Evolutionary conservation across 2,329 filamentous ascomycete species (phyloP), one percentile per base, ranked within the genome.

Genomic region (Juglanconis juglandina): DNA sequence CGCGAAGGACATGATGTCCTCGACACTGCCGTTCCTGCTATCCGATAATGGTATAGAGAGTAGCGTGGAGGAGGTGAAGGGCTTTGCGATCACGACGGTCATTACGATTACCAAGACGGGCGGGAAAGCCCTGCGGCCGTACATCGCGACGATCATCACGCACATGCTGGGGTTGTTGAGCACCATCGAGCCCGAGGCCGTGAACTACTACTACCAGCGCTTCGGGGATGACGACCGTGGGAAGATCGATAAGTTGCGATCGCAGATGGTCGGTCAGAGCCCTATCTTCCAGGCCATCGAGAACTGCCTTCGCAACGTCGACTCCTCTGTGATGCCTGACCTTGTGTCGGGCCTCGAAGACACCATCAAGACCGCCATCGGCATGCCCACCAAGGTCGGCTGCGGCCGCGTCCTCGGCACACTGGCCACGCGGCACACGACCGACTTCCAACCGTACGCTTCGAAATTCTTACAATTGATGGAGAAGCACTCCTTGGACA

Each of bases 261-360:
- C 95, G 13, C 87, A 85, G 44, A 90, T 87, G 71, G 91, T 97
- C 35, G 90, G 92, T 34, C 86, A 86, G 56, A 96, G 92, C 14
- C 94, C 95, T 0, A 87, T 99, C 65, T 96, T 93, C 69, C 93
- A 97, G 72, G 92, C 92, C 1, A 92, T 98, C 59, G 91, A 96
- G 67, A 86, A 93, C 65, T 92, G 91, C 68, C 83, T 99, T 37
- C 92, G 96, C 62, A 87, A 91, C 56, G 81, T 96, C 1, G 92
- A 98, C 69, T 87, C 86, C 6, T 77, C 80, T 4, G 87, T 89
- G n/a, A 94, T 97, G 86, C 81, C 82, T 50, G 81, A 87, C 24
- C 80, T 97, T 9, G 86, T 88, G 41, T 86, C 87, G 2, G 84
- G 80, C 49, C 81, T 99, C 0, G 89, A 95, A 71, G 82, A 83